These are phyloP conservation scores for Penicillium brasilianum DNA, from an alignment of 2,329 filamentous ascomycete species.

Conservation along the genomic window DNA sequence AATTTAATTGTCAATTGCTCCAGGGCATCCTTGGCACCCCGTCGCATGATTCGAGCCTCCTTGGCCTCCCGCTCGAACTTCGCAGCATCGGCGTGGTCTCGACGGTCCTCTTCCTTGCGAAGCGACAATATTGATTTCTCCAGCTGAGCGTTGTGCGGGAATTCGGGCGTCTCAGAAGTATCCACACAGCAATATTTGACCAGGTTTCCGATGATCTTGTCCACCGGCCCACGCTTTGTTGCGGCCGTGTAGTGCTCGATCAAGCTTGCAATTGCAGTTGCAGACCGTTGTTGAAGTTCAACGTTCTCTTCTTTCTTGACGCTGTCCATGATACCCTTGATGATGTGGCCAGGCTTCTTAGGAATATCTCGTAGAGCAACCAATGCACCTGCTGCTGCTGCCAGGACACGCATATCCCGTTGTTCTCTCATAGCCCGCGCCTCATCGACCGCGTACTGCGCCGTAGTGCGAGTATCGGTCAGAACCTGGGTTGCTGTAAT, in stretches of 20 bases:
- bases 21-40: constrained; percentile 91
- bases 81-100: constrained; percentile 87
- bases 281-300: constrained; percentile 84
- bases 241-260: constrained; percentile 84
- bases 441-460: constrained; percentile 75
- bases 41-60: constrained; percentile 84
- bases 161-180: constrained; percentile 95
- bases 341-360: constrained; percentile 90
- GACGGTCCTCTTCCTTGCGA: constrained; percentile 94
- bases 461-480: constrained; percentile 74
- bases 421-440: constrained; percentile 78
- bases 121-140: constrained; percentile 85
- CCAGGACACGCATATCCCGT: constrained; percentile 83
- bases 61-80: constrained; percentile 89
- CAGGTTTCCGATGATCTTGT: constrained; percentile 93
- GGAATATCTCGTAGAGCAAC: constrained; percentile 86
- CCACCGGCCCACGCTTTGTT: constrained; percentile 81
- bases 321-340: constrained; percentile 98
- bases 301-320: constrained; percentile 93
- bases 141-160: constrained; percentile 78
- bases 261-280: constrained; percentile 79
- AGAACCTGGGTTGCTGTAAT: constrained; percentile 81
- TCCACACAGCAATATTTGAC: constrained; percentile 98
- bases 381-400: constrained; percentile 83
- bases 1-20: constrained; percentile 85